A percentile compares a stretch with the other conserved stretches of the same genome.
Conservation (phyloP, 345 rosid genomes). For the Boechera retrofracta region DNA sequence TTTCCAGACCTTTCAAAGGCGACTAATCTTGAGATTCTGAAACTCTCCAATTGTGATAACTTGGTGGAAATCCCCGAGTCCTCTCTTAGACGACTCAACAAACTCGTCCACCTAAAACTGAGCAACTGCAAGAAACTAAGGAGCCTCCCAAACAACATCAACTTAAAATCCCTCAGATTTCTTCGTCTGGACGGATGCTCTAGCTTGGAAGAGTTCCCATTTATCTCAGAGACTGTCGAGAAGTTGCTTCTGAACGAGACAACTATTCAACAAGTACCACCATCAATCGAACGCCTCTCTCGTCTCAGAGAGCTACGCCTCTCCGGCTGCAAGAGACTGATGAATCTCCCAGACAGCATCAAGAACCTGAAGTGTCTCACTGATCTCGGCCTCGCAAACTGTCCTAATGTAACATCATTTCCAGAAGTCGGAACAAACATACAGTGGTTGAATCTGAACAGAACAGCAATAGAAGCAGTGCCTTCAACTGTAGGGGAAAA, state of each 20-base stretch:
- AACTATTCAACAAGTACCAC: constrained; percentile 31
- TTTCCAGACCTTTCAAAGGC: constrained; percentile 45
- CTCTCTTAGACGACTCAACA: constrained; percentile 40
- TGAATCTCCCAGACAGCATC: constrained; percentile 39
- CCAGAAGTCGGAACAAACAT: constrained; percentile 38
- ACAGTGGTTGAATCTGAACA: constrained; percentile 35
- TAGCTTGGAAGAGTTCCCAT: constrained; percentile 43
- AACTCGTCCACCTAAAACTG: constrained; percentile 30
- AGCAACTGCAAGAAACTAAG: constrained; percentile 41
- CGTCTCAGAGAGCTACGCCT: constrained; percentile 31
- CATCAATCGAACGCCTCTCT: constrained; percentile 36
- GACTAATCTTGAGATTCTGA: constrained; percentile 37
- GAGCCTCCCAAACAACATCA: constrained; percentile 41
- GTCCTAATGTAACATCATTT: constrained; percentile 33
- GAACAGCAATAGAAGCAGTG: constrained; percentile 29
- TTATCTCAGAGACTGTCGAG: constrained; percentile 30
- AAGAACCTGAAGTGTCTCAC: constrained; percentile 27
- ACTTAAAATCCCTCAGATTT: constrained; percentile 40
- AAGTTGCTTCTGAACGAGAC: constrained; percentile 24
- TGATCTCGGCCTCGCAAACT: constrained; percentile 33
- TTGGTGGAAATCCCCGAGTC: constrained; percentile 32
- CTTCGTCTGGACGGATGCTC: constrained; percentile 37
- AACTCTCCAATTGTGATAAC: constrained; percentile 35
- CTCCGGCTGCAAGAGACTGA: constrained; percentile 38
- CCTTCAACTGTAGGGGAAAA: constrained; percentile 33